phyloP scores from a whole-genome alignment of 768 basidiomycete genomes.

The Auriscalpium vulgare region DNA sequence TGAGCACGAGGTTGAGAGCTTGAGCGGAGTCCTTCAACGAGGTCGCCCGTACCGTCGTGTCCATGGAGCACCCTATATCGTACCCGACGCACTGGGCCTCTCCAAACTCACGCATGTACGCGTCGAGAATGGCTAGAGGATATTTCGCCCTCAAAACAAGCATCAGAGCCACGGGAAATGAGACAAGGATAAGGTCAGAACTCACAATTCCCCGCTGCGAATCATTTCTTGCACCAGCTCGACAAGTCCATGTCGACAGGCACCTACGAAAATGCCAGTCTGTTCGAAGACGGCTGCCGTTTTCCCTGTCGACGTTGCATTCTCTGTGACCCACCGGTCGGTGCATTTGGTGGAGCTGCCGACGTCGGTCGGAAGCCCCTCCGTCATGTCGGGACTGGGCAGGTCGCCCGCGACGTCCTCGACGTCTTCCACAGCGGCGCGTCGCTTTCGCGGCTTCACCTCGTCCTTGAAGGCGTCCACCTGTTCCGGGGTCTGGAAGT shows the following conservation, averaged over 20 bases:
- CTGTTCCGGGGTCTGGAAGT: not conserved
- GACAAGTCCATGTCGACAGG: not conserved
- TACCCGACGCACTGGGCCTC: not conserved
- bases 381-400: no score
- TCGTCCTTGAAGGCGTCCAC: not conserved
- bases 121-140: not conserved
- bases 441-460: not conserved
- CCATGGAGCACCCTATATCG: not conserved
- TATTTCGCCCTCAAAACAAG: not conserved
- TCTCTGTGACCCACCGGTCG: not conserved
- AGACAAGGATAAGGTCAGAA: not conserved
- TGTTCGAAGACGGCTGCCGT: not conserved
- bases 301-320: not conserved
- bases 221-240: not conserved
- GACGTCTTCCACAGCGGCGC: not conserved
- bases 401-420: not conserved
- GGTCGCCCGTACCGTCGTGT: not conserved
- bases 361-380: not conserved
- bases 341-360: not conserved
- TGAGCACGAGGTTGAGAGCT: not conserved
- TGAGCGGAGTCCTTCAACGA: not conserved
- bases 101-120: not conserved
- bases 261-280: not conserved
- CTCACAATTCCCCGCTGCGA: not conserved
- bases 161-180: not conserved